These are phyloP conservation scores for Sporothrix brunneoviolacea DNA, from an alignment of 2,329 filamentous ascomycete genomes.

Conservation along the genomic window DNA sequence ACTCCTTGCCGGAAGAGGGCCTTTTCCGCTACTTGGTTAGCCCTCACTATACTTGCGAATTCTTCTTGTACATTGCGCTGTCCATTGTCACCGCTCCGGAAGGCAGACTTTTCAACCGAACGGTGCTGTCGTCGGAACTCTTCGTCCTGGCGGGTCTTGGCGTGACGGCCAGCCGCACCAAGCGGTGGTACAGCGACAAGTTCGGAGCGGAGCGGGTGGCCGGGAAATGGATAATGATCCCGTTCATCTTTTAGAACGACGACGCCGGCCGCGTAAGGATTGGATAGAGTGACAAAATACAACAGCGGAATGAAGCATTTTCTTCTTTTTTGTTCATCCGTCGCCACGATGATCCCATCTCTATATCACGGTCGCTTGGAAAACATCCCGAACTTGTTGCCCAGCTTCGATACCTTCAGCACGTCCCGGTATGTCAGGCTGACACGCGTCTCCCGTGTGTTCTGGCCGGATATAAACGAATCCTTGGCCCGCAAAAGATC, in stretches of 20 bases:
- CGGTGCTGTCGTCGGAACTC: conserved; percentile 59
- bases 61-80: conserved; percentile 73
- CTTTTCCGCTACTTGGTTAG: conserved; percentile 69
- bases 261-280: no score
- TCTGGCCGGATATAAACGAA: conserved; percentile 44
- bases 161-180: conserved; percentile 71
- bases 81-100: conserved; percentile 65
- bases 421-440: conserved; percentile 85
- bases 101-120: conserved; percentile 61
- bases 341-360: no score
- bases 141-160: conserved; percentile 78
- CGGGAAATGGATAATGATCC: conserved; percentile 69
- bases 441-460: conserved; percentile 53
- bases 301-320: neutral
- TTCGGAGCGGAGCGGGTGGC: conserved; percentile 63
- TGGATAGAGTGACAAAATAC: no score
- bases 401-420: conserved; percentile 68
- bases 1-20: conserved; percentile 69
- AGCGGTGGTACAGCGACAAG: conserved; percentile 68
- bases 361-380: conserved; percentile 25
- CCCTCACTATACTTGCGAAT: conserved; percentile 89
- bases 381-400: conserved; percentile 52
- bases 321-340: neutral
- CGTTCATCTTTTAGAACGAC: conserved; percentile 52
- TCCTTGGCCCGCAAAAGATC: conserved; percentile 48